Conservation (phyloP, 2,329 filamentous ascomycete species). For the Penicillium sp. region DNA sequence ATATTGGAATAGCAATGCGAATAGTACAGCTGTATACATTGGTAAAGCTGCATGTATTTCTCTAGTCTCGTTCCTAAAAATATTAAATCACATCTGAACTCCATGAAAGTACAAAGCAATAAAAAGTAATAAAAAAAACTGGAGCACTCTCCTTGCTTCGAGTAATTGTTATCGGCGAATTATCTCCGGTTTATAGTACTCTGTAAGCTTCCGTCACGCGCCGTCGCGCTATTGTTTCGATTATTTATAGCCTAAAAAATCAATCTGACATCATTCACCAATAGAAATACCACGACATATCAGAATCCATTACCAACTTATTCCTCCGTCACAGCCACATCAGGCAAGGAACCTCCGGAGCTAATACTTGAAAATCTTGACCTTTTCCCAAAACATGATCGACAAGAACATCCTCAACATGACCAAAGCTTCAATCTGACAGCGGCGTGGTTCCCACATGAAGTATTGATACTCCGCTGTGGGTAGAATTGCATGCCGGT, state of each 20-base stretch:
- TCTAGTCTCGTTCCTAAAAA: background rate
- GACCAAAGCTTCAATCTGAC: background rate
- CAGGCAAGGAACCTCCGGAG: background rate
- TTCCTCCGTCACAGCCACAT: too few species aligned
- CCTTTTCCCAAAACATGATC: background rate
- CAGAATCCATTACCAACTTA: background rate
- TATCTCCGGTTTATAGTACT: constrained; percentile 4
- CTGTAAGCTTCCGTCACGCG: constrained; percentile 1
- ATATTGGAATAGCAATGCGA: background rate
- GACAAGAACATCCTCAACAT: background rate
- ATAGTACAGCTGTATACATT: background rate
- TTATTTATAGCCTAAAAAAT: constrained; percentile 13
- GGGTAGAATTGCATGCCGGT: background rate
- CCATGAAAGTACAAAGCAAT: background rate
- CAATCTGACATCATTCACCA: background rate
- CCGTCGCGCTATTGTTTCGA: constrained; percentile 14
- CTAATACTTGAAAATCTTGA: background rate
- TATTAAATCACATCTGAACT: background rate
- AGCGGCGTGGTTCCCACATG: background rate
- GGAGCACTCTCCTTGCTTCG: constrained; percentile 10
- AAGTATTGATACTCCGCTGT: background rate
- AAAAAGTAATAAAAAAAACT: background rate
- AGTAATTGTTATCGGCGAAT: constrained; percentile 12
- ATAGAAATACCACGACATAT: background rate
- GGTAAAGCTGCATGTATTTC: background rate